phyloP scores from a whole-genome alignment of 768 basidiomycete genomes.

The Suillus cothurnatus region DNA sequence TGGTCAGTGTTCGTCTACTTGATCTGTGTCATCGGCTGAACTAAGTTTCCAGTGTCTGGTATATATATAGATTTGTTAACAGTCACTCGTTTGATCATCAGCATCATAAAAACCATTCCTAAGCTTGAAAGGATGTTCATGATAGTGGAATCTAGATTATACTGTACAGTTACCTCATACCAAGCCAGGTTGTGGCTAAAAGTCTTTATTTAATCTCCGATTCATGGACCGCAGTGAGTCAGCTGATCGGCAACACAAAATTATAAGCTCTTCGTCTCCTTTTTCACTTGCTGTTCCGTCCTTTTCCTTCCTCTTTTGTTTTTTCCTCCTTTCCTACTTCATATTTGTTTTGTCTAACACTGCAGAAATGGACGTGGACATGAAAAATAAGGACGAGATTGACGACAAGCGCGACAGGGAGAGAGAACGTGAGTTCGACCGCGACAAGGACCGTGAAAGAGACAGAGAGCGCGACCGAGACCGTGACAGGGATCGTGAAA shows the following conservation, averaged over 20 bases:
- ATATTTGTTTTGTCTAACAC: slow-evolving; percentile 5
- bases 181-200: background rate
- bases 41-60: background rate
- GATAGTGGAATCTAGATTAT: background rate
- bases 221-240: slow-evolving; percentile 11
- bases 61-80: background rate
- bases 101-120: background rate
- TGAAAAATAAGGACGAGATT: slow-evolving; percentile 75
- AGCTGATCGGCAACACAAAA: slow-evolving; percentile 24
- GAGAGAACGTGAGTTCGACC: slow-evolving; percentile 36
- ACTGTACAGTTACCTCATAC: background rate
- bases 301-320: slow-evolving; percentile 10
- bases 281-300: slow-evolving; percentile 6
- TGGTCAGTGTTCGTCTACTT: background rate
- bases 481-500: slow-evolving; percentile 47
- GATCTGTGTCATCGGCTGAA: background rate
- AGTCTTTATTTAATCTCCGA: slow-evolving; percentile 16
- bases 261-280: slow-evolving; percentile 10
- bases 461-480: slow-evolving; percentile 46
- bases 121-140: background rate
- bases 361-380: slow-evolving; percentile 73
- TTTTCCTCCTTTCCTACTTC: slow-evolving; percentile 10
- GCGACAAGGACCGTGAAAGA: slow-evolving; percentile 40
- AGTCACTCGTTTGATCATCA: background rate
- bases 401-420: slow-evolving; percentile 59